A percentile compares a stretch with the other conserved stretches of the same genome.
These are phyloP conservation scores for Fusarium drepaniforme DNA, from an alignment of 2,329 filamentous ascomycete species.

Conservation along the genomic window DNA sequence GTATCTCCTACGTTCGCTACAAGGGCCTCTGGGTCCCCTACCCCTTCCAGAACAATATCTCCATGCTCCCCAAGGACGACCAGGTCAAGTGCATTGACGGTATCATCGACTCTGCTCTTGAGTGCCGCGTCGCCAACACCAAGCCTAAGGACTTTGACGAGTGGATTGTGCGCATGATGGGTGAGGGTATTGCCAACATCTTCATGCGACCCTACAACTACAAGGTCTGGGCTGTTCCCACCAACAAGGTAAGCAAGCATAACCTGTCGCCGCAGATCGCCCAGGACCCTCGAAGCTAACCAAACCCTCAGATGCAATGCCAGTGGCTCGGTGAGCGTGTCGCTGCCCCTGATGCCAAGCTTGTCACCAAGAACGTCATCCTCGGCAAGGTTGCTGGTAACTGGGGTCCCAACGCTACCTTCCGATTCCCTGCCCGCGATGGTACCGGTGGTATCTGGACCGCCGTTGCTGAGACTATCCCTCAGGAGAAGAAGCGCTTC, in stretches of 20 bases:
- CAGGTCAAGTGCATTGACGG: constrained; percentile 95
- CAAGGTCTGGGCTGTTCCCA: constrained; percentile 99
- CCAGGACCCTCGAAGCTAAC: constrained; percentile 13
- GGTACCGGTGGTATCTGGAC: constrained; percentile 99
- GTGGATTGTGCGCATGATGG: constrained; percentile 96
- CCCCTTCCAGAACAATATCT: constrained; percentile 99
- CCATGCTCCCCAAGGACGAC: constrained; percentile 96
- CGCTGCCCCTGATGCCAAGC: constrained; percentile 95
- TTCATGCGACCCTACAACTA: constrained; percentile 99
- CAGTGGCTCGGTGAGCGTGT: constrained; percentile 99
- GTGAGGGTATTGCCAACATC: constrained; percentile 87
- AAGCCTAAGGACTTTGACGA: constrained; percentile 99
- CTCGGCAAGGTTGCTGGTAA: constrained; percentile 95
- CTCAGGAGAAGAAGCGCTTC: constrained; percentile 91
- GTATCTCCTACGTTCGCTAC: constrained; percentile 99
- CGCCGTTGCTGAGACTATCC: constrained; percentile 92
- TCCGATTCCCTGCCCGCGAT: constrained; percentile 95
- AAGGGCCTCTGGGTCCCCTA: constrained; percentile 97
- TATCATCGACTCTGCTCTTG: constrained; percentile 93
- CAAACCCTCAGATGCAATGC: constrained; percentile 87
- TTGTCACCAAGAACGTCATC: constrained; percentile 92
- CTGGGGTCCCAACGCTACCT: constrained; percentile 98
- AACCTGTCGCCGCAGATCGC: neutral
- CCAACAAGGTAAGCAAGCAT: constrained; percentile 79
- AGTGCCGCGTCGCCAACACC: constrained; percentile 85